Percentiles rank a stretch among this genome's conserved stretches.
These are phyloP conservation scores for Lasiodiplodia hormozganensis DNA, from an alignment of 2,329 filamentous ascomycete species.

Conservation along the genomic window DNA sequence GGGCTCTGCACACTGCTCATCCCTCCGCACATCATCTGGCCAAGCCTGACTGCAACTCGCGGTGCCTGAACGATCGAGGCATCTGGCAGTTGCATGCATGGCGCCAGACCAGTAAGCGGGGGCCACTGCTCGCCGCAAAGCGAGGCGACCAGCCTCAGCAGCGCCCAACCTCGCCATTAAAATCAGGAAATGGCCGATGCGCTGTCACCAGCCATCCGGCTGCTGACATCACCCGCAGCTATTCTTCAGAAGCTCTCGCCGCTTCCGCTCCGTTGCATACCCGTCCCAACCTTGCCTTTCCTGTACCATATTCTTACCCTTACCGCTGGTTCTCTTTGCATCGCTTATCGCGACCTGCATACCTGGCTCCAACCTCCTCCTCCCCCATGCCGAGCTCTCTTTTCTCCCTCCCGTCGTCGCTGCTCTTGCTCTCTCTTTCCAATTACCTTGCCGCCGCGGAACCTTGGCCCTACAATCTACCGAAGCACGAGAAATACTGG, in stretches of 20 bases:
- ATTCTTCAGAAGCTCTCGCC: background rate
- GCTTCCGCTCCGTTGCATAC: slow-evolving; percentile 9
- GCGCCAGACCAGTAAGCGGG: background rate
- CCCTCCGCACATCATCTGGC: slow-evolving; percentile 25
- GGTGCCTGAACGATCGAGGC: slow-evolving; percentile 15
- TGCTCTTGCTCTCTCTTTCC: slow-evolving; percentile 18
- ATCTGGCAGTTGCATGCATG: background rate
- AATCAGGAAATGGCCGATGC: slow-evolving; percentile 17
- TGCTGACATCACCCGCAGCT: slow-evolving; percentile 12
- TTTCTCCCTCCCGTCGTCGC: slow-evolving; percentile 19
- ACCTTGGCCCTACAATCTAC: slow-evolving; percentile 55
- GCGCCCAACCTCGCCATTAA: slow-evolving; percentile 24
- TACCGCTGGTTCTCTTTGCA: background rate
- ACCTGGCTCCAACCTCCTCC: background rate
- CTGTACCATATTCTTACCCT: slow-evolving; percentile 19
- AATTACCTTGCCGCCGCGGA: slow-evolving; percentile 10
- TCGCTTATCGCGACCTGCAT: slow-evolving; percentile 16
- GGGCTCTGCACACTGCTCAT: slow-evolving; percentile 1
- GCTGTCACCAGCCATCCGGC: slow-evolving; percentile 22
- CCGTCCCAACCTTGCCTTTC: slow-evolving; percentile 13
- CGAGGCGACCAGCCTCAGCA: slow-evolving; percentile 14
- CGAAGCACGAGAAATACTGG: slow-evolving; percentile 54
- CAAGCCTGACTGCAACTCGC: slow-evolving; percentile 2
- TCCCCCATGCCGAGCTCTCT: slow-evolving; percentile 20
- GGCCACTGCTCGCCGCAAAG: background rate